Evolutionary conservation across 1,139 yeast species (phyloP).

Genomic region (Yamadazyma conglobata): DNA sequence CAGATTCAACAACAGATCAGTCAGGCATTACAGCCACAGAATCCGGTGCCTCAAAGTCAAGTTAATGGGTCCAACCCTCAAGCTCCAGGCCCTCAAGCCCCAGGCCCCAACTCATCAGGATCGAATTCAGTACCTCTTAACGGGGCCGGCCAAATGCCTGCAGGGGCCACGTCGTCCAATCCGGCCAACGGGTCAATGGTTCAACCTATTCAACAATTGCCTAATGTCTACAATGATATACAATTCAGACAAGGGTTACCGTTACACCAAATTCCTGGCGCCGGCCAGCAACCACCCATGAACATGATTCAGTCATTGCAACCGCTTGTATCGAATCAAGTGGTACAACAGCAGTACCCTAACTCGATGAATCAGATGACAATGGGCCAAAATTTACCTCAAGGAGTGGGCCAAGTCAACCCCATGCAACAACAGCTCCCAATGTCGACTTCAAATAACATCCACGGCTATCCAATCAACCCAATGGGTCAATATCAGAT

Average conservation of each 20-base stretch:
- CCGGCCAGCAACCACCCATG: constrained; percentile 4
- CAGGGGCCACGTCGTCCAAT: constrained; percentile 1
- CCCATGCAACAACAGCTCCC: constrained; percentile 4
- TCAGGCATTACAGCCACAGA: constrained; percentile 17
- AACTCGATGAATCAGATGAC: neutral
- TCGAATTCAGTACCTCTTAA: constrained; percentile 1
- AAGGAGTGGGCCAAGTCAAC: constrained; percentile 1
- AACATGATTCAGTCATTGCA: constrained; percentile 6
- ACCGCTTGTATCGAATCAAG: constrained; percentile 1
- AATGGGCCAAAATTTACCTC: constrained; percentile 1
- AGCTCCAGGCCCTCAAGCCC: neutral
- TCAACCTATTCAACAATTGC: constrained; percentile 7
- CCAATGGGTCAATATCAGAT: constrained; percentile 7
- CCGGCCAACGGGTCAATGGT: neutral
- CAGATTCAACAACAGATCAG: constrained; percentile 16
- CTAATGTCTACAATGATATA: constrained; percentile 8
- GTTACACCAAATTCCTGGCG: constrained; percentile 4
- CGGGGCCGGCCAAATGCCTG: too few species aligned
- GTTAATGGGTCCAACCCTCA: neutral
- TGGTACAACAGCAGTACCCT: constrained; percentile 2
- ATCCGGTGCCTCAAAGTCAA: constrained; percentile 12
- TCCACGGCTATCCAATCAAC: constrained; percentile 2
- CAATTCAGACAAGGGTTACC: constrained; percentile 8
- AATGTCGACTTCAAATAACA: constrained; percentile 3
- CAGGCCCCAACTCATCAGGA: constrained; percentile 1